A percentile compares a stretch with the other conserved stretches of the same genome.
Evolutionary conservation across 176 grass and related monocot species (phyloP).

Genomic region (Ananas comosus): DNA sequence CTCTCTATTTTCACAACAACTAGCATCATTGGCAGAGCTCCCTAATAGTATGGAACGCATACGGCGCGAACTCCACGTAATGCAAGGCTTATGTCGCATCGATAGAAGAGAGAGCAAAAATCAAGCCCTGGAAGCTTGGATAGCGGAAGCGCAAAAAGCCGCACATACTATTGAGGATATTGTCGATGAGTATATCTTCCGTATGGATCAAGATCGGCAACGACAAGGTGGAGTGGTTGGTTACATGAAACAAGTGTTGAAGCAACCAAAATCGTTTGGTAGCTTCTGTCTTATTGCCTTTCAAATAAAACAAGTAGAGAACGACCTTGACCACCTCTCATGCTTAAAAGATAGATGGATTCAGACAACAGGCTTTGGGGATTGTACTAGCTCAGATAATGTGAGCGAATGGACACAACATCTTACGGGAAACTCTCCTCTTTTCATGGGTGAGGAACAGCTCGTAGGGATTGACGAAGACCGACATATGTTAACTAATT

Average conservation of each 20-base stretch:
- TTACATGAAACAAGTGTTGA: conserved; percentile 19
- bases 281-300: conserved; percentile 8
- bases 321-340: conserved; percentile 4
- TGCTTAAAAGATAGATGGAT: conserved; percentile 11
- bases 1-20: conserved; percentile 11
- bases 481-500: conserved; percentile 17
- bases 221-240: neutral
- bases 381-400: neutral
- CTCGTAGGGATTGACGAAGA: conserved; percentile 30
- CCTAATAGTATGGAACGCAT: conserved; percentile 21
- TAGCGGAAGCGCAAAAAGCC: conserved; percentile 14
- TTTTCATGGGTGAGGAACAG: conserved; percentile 22
- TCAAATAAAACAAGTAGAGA: neutral
- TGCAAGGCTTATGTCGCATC: conserved; percentile 13
- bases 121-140: conserved; percentile 27
- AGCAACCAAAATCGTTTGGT: conserved; percentile 2
- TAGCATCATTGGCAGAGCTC: neutral
- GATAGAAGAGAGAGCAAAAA: neutral
- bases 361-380: neutral
- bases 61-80: conserved; percentile 22
- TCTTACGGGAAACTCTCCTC: conserved; percentile 1
- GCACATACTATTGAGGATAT: conserved; percentile 29
- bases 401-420: neutral
- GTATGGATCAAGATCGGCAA: neutral
- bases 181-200: conserved; percentile 21